Conservation (phyloP, 2,329 filamentous ascomycete species). For the Cytospora paraplurivora region DNA sequence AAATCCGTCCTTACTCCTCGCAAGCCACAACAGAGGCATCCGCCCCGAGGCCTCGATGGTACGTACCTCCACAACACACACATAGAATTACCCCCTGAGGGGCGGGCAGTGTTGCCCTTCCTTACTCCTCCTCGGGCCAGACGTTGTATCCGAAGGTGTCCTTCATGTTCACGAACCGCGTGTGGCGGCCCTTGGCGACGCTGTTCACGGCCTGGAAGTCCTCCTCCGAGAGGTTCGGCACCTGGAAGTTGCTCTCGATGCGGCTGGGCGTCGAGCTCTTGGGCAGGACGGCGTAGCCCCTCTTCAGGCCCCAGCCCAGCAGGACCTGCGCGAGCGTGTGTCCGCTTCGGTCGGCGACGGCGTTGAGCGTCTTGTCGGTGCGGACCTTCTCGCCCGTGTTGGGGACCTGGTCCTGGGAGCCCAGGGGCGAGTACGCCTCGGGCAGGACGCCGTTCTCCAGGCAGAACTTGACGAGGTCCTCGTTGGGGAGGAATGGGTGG, state of each 20-base stretch:
- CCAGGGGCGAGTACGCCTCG: conserved; percentile 55
- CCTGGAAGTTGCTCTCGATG: conserved; percentile 65
- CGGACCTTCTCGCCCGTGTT: conserved; percentile 67
- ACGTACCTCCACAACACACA: not conserved
- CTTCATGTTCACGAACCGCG: conserved; percentile 80
- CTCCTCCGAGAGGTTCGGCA: conserved; percentile 56
- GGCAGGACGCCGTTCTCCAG: conserved; percentile 53
- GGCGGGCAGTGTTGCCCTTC: conserved; percentile 22
- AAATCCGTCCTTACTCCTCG: conserved; percentile 8
- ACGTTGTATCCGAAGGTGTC: conserved; percentile 76
- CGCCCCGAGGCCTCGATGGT: conserved; percentile 5
- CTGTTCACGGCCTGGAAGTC: conserved; percentile 65
- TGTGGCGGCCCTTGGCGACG: conserved; percentile 67
- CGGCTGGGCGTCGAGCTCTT: conserved; percentile 69
- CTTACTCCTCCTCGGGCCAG: conserved; percentile 60
- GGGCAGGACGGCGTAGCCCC: conserved; percentile 68
- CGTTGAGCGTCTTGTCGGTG: conserved; percentile 60
- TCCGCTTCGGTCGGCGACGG: conserved; percentile 58
- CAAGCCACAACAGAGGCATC: conserved; percentile 10
- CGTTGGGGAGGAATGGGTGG: conserved; percentile 50
- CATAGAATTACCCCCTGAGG: not conserved
- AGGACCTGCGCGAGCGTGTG: conserved; percentile 63
- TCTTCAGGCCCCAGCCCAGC: conserved; percentile 65
- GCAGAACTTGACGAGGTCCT: conserved; percentile 56
- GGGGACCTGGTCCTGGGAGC: conserved; percentile 70